Evolutionary conservation across 257 asterid genomes (phyloP).

Genomic region (Osmanthus fragrans): DNA sequence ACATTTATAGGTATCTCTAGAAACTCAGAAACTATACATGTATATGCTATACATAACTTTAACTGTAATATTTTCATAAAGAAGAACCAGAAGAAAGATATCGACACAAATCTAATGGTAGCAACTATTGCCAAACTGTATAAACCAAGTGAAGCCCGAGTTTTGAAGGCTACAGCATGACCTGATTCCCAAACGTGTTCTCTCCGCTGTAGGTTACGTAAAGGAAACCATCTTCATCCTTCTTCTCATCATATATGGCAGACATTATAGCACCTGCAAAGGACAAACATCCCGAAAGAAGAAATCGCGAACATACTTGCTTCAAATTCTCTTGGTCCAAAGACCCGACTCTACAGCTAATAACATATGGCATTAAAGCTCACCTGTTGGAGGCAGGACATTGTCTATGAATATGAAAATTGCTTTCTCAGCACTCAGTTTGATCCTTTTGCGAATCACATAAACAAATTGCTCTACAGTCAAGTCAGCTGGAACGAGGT

Average conservation of each 20-base stretch:
- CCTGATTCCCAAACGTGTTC: conserved; percentile 59
- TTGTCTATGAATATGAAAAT: conserved; percentile 68
- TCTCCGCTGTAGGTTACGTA: conserved; percentile 77
- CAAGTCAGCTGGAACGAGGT: conserved; percentile 75
- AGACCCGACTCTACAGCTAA: background rate
- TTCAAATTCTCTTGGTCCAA: background rate
- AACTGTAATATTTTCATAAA: background rate
- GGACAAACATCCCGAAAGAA: background rate
- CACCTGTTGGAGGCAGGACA: conserved; percentile 72
- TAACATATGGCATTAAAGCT: background rate
- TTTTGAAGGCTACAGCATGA: conserved; percentile 6
- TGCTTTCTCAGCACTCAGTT: conserved; percentile 75
- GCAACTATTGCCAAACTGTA: background rate
- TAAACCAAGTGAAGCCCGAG: background rate
- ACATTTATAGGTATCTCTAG: background rate
- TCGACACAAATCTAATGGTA: background rate
- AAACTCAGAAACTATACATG: background rate
- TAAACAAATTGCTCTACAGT: conserved; percentile 74
- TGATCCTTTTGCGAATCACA: conserved; percentile 71
- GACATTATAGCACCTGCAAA: conserved; percentile 65
- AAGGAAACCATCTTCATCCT: conserved; percentile 70
- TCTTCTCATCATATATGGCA: conserved; percentile 63
- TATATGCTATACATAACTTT: background rate
- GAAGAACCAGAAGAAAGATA: background rate
- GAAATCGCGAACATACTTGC: background rate